Conservation (phyloP, 495 filamentous ascomycete genomes). For the Podospora comata region DNA sequence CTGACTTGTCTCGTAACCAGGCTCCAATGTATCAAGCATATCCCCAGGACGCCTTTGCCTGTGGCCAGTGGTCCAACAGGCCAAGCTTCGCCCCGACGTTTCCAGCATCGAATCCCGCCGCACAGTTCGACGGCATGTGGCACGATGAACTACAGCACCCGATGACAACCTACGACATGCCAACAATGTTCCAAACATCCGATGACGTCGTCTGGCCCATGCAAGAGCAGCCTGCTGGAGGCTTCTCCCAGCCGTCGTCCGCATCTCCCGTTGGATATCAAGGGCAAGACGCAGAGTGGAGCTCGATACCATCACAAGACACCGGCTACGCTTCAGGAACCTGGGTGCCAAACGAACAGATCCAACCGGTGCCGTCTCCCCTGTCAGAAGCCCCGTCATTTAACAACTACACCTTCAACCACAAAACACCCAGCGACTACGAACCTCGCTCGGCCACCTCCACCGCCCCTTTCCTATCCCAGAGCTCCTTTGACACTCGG, state of each 20-base stretch:
- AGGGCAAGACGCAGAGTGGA: background rate
- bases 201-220: conserved; percentile 2
- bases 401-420: background rate
- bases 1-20: background rate
- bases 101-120: background rate
- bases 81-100: background rate
- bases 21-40: conserved; percentile 7
- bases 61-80: background rate
- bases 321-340: background rate
- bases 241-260: background rate
- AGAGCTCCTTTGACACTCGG: background rate
- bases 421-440: background rate
- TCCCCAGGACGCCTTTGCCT: conserved; percentile 2
- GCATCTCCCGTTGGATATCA: background rate
- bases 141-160: background rate
- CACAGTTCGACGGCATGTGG: background rate
- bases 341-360: conserved; percentile 5
- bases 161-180: background rate
- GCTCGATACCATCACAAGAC: background rate
- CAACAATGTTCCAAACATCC: background rate
- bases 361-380: conserved; percentile 14
- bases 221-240: background rate
- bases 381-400: conserved; percentile 13
- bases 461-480: background rate
- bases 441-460: background rate